Evolutionary conservation across 2,329 filamentous ascomycete genomes (phyloP).

Genomic region (Drechslerella dactyloides): DNA sequence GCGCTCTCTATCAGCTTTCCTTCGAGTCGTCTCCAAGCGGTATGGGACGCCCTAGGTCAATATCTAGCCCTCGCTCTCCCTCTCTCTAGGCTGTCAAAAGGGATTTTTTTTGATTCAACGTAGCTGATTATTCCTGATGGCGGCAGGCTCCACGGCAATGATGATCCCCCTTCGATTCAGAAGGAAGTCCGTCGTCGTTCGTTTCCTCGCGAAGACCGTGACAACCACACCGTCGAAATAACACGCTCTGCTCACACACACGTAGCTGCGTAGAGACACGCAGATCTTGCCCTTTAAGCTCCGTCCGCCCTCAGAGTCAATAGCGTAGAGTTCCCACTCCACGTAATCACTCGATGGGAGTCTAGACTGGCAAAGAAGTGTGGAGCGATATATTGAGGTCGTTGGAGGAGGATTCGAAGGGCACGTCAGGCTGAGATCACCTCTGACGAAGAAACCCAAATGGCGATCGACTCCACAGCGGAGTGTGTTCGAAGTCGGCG

Average conservation of each 20-base stretch:
- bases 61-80: conserved; percentile 4
- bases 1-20: conserved; percentile 31
- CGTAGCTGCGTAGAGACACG: conserved; percentile 24
- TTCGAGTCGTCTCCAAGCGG: conserved; percentile 11
- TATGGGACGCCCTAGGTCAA: conserved; percentile 18
- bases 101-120: conserved; percentile 5
- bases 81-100: conserved; percentile 5
- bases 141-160: conserved; percentile 39
- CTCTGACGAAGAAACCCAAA: conserved; percentile 29
- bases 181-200: not conserved
- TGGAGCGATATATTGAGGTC: conserved; percentile 46
- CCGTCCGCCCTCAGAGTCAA: conserved; percentile 36
- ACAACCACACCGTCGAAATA: conserved; percentile 26
- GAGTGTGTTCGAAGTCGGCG: no score
- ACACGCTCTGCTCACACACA: conserved; percentile 17
- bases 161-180: conserved; percentile 1
- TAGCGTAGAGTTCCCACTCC: conserved; percentile 24
- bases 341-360: conserved; percentile 33
- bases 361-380: conserved; percentile 38
- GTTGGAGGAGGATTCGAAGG: conserved; percentile 40
- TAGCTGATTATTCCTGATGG: conserved; percentile 20
- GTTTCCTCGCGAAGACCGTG: conserved; percentile 31
- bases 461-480: no score
- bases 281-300: conserved; percentile 27
- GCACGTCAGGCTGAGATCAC: conserved; percentile 9